Evolutionary conservation across 306 rosid genomes (phyloP).

Genomic region (Alnus glutinosa): DNA sequence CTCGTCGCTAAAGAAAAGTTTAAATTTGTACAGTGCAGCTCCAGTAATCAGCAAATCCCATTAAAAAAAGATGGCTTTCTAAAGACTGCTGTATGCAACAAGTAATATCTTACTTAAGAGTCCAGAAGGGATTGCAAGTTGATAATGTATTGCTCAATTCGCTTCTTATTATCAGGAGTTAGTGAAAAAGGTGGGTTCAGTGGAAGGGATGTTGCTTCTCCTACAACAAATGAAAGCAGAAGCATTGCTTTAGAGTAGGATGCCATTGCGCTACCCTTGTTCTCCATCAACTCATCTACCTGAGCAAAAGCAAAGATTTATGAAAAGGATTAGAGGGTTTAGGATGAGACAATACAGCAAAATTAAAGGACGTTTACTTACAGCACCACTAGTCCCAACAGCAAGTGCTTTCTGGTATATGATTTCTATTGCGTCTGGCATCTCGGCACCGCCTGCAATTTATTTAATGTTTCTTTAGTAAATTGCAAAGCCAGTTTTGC

Average conservation of each 20-base stretch:
- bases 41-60: conserved; percentile 22
- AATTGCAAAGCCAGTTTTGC: not conserved
- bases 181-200: conserved; percentile 73
- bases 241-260: conserved; percentile 79
- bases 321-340: conserved; percentile 11
- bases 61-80: conserved; percentile 1
- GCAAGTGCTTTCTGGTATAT: conserved; percentile 49
- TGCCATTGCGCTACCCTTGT: conserved; percentile 54
- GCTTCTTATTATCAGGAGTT: conserved; percentile 50
- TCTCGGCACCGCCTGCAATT: conserved; percentile 46
- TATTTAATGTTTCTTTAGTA: conserved; percentile 1
- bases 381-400: conserved; percentile 69
- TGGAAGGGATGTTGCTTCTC: conserved; percentile 72
- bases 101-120: conserved; percentile 50
- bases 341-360: conserved; percentile 7
- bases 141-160: conserved; percentile 63
- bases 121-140: conserved; percentile 37
- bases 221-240: conserved; percentile 72
- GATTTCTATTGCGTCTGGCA: conserved; percentile 93
- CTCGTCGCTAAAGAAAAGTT: conserved; percentile 20
- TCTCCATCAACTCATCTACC: conserved; percentile 80
- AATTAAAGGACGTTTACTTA: conserved; percentile 42
- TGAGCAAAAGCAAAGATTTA: conserved; percentile 27
- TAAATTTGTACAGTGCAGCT: conserved; percentile 17
- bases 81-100: conserved; percentile 1